phyloP scores from a whole-genome alignment of 805 yeast genomes.

The Saccharomycopsis vini region DNA sequence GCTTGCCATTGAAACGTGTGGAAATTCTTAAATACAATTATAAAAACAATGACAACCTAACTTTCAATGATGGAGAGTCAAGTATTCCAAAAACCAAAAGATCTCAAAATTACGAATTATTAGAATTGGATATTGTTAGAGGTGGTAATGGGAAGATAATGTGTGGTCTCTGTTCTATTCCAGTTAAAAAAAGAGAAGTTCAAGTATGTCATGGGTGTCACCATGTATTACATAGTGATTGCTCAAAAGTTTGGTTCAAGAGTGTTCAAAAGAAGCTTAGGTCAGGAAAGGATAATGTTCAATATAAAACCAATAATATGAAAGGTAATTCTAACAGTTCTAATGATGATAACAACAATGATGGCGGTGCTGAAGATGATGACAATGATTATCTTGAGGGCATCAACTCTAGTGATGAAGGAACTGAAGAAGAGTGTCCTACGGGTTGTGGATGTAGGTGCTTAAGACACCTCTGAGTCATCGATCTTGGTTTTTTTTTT shows the following conservation, averaged over 20 bases:
- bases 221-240: slow-evolving; percentile 68
- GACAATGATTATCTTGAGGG: too few relatives aligned
- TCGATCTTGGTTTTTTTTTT: too few relatives aligned
- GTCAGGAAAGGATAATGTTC: slow-evolving; percentile 15
- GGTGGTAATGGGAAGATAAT: slow-evolving; percentile 24
- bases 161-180: slow-evolving; percentile 61
- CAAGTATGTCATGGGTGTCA: slow-evolving; percentile 61
- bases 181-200: slow-evolving; percentile 50
- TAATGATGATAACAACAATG: too few relatives aligned
- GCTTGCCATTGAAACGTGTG: slow-evolving; percentile 67
- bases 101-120: neutral
- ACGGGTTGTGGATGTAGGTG: slow-evolving; percentile 83
- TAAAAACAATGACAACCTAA: slow-evolving; percentile 19
- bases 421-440: slow-evolving; percentile 46
- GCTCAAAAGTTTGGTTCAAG: slow-evolving; percentile 79
- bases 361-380: neutral
- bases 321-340: too few relatives aligned
- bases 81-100: neutral
- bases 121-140: neutral
- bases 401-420: neutral
- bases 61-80: slow-evolving; percentile 23
- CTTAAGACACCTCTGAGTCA: slow-evolving; percentile 27
- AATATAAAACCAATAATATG: too few relatives aligned
- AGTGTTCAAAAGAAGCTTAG: slow-evolving; percentile 27
- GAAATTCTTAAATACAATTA: slow-evolving; percentile 69